Evolutionary conservation across 2,329 filamentous ascomycete species (phyloP), one percentile per base, ranked within the genome.

Genomic region (Tolypocladium capitatum): DNA sequence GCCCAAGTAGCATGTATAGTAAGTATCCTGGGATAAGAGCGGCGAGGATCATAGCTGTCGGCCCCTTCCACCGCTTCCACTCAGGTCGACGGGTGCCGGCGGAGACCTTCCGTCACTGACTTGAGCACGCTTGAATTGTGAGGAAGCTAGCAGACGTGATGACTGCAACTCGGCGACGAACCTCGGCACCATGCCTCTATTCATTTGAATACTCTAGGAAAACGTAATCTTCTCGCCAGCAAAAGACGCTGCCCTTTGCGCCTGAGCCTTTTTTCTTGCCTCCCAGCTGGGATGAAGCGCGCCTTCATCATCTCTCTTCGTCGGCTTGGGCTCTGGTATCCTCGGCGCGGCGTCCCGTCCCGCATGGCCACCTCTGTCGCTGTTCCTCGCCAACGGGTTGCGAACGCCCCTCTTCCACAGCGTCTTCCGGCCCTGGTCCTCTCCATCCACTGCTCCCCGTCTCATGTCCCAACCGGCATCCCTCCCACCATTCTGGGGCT

Each of bases 391-490:
- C 36, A 62, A 56, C 49, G 60, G 67, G 43, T 69, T 69, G 33
- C 63, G 61, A 31, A 72, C 64, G 11, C 73, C 72, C 57, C 68
- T 71, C 60, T 75, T 78, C 75, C 76, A 79, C 1, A 74, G 74
- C 43, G 69, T 73, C 43, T 58, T 54, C 10, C 57, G 55, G 32
- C 56, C 58, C 0, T 55, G 61, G 16, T 67, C 64, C 5, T 63
- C 64, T 1, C 60, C 65, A 0, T 67, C 75, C 7, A 77, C 76
- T 13, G 74, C 78, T 32, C 73, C 78, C 33, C 71, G 70, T 59
- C 69, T 71, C 55, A 70, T 62, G 55, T 83, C 79, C 79, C 79
- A 83, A 1, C 75, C 76, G 10, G 68, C 59, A 44, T 77, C 74
- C 34, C 71, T 59, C 8, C 64, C 60, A 11, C 57, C 52, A 49